Conservation (phyloP, 345 rosid genomes). For the Durio zibethinus region DNA sequence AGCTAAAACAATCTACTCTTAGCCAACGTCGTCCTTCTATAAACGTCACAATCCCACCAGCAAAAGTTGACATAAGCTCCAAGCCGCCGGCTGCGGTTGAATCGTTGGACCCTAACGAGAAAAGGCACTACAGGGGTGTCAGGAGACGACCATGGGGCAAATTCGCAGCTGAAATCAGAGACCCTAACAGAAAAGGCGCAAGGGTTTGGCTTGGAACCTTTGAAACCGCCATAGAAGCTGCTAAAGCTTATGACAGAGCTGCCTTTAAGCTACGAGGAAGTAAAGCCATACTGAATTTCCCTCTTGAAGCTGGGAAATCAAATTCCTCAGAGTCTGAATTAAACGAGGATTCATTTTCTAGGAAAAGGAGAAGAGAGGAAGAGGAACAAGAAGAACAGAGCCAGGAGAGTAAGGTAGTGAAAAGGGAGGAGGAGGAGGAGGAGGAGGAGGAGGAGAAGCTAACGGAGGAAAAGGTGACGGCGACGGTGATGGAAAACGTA, state of each 20-base stretch:
- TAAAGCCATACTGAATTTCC: constrained; percentile 88
- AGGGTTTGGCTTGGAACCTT: constrained; percentile 94
- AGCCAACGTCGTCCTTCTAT: constrained; percentile 66
- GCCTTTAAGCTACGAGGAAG: constrained; percentile 83
- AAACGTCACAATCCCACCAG: constrained; percentile 42
- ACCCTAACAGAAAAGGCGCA: constrained; percentile 78
- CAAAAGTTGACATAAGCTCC: constrained; percentile 16
- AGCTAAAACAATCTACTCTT: constrained; percentile 36
- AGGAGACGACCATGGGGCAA: constrained; percentile 90
- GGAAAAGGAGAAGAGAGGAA: constrained; percentile 43
- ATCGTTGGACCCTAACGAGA: constrained; percentile 15
- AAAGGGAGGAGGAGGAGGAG: constrained; percentile 33
- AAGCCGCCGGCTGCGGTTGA: constrained; percentile 11
- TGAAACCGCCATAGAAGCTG: constrained; percentile 79
- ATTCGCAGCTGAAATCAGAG: constrained; percentile 87
- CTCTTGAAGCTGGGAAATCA: constrained; percentile 56
- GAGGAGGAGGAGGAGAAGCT: constrained; percentile 31
- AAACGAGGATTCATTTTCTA: constrained; percentile 8
- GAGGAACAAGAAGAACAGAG: constrained; percentile 23
- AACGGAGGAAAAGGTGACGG: neutral
- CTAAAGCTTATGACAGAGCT: constrained; percentile 81
- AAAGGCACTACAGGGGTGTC: constrained; percentile 78
- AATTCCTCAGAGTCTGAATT: constrained; percentile 16
- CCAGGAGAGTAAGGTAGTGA: constrained; percentile 11
- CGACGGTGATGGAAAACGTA: constrained; percentile 8